Base-by-base conservation (phyloP, 441 rosid species). In the Biscutella laevigata region DNA sequence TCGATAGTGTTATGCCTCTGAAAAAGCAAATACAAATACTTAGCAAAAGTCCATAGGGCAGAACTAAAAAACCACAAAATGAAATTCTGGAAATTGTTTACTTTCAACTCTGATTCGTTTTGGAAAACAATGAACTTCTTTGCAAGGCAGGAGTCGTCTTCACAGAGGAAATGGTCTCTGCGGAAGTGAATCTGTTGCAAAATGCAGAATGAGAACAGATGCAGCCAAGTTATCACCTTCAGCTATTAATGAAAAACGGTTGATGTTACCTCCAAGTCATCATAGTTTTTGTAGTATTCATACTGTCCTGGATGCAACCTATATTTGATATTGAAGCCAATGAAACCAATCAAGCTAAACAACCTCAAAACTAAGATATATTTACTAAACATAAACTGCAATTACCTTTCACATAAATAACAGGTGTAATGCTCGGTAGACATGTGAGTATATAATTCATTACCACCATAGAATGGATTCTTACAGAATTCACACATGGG, bases 271-370 rank as follows among this genome's bases (percentile, higher is more conserved):
- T 92, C 98, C 42, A 92, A 79, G 60, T 86, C 94, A 68, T 92
- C 92, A 64, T 92, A 92, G 40, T 79, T 82, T 71, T 79, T 86
- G 71, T 79, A 86, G 60, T 92, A 92, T 37, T 86, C 96, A 47
- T 76, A 82, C 58, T 84, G 87, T 16, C 97, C 97, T n/a, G 94
- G 88, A 54, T 84, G 83, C 69, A 76, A 81, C 84, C 98, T 88
- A 86, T 64, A 80, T 53, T 38, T 19, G 50, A 62, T 21, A 59
- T 40, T 12, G 14, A 53, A 57, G 30, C 14, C 14, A 22, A 20
- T 22, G 32, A 30, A 34, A 39, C 6, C 34, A 28, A 16, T 35
- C 6, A 44, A 25, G 37, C 21, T 35, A 29, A 25, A 35, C 6
- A 3, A 2, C 30, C 39, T 33, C n/a, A 11, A 43, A 19, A 42